Evolutionary conservation across 805 yeast species (phyloP), one percentile per base, ranked within the genome.

Genomic region (Starmerella ratchasimensis): DNA sequence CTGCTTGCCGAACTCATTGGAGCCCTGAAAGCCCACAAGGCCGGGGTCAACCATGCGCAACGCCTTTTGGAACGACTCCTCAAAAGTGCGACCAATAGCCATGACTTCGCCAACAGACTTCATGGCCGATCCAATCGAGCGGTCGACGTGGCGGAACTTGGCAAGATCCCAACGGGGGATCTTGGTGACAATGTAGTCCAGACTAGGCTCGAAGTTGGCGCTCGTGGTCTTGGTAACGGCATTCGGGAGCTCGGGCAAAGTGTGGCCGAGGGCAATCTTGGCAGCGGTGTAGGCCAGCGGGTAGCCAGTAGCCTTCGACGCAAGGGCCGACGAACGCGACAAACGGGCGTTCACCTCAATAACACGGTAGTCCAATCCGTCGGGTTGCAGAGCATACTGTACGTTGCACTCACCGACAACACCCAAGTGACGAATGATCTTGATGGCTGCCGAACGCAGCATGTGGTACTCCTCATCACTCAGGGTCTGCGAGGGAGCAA

Each of bases 401-500:
- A 88, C 94, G 60, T 88, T 88, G 73, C 98, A 88, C 66, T 88
- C 98, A 62, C 98, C 98, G 51, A 88, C 95, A 48, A 88, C 98
- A 59, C 98, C 98, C 57, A 88, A 69, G 58, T 88, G 98, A 62
- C 97, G 82, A 54, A 88, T 88, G 55, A 88, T 83, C 64, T 90
- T 90, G 61, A 90, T 83, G 40, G 98, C 98, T 39, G 98, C 94
- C 34, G 93, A 69, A 67, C 98, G 78, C 54, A 88, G 74, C 98
- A 88, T 90, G 65, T 88, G 94, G 64, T 82, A 88, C 58, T 88
- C 98, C 60, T 86, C 94, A 62, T 88, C 98, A 27, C 94, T 80
- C 53, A 88, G 67, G 28, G 98, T 88, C 64, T 88, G 98, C 30
- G 96, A 84, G 34, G 98, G 98, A 38, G 98, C 98, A 56, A 90